Evolutionary conservation across 2,329 filamentous ascomycete species (phyloP).

Genomic region (Ophidiomyces ophidiicola): DNA sequence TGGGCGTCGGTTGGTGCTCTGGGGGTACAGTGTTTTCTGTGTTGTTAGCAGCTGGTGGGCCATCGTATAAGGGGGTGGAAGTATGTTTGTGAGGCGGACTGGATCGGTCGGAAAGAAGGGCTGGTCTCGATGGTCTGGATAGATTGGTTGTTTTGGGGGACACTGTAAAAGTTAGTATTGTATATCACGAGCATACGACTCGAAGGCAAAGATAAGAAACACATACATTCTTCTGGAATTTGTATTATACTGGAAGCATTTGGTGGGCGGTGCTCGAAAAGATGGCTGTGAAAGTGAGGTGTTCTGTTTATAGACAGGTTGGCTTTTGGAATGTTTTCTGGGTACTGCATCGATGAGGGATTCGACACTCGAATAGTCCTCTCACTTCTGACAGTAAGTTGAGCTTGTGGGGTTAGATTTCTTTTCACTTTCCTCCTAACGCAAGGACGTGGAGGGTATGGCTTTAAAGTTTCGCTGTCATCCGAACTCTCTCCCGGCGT

Average conservation of each 20-base stretch:
- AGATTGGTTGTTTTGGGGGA: neutral
- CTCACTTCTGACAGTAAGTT: too few relatives aligned
- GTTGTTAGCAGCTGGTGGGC: neutral
- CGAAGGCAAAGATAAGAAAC: neutral
- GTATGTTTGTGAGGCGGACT: neutral
- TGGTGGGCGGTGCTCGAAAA: too few relatives aligned
- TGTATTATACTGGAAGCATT: too few relatives aligned
- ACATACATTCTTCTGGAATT: neutral
- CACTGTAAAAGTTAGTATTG: neutral
- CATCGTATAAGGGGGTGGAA: neutral
- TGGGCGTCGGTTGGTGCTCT: conserved; percentile 5
- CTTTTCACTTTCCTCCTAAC: too few relatives aligned
- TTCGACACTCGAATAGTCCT: too few relatives aligned
- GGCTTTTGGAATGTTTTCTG: too few relatives aligned
- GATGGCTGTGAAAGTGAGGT: too few relatives aligned
- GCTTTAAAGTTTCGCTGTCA: neutral
- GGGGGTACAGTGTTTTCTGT: conserved; percentile 1
- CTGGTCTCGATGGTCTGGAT: too few relatives aligned
- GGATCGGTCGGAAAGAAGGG: neutral
- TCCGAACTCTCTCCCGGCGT: neutral
- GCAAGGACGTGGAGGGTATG: too few relatives aligned
- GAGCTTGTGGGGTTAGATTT: too few relatives aligned
- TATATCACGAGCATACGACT: neutral
- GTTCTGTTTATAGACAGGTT: too few relatives aligned
- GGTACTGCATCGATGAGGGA: too few relatives aligned